Conservation (phyloP, 1,284 basidiomycete genomes). For the Peniophora sp. region DNA sequence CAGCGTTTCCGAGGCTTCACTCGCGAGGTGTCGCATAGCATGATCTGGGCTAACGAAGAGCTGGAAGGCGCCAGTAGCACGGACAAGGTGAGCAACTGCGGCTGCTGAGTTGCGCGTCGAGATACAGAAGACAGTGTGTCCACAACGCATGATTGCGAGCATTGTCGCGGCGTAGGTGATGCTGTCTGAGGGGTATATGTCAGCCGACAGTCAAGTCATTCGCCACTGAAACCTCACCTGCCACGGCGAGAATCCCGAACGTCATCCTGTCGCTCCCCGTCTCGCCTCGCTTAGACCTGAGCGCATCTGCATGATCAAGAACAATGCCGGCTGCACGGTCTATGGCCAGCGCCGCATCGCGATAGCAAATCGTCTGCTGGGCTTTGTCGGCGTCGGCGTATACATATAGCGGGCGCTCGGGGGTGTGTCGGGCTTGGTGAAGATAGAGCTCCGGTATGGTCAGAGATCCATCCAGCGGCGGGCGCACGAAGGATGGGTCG, state of each 20-base stretch:
- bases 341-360: slow-evolving; percentile 16
- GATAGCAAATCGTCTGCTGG: slow-evolving; percentile 13
- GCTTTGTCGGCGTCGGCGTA: slow-evolving; percentile 14
- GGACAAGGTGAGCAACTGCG: slow-evolving; percentile 22
- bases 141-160: slow-evolving; percentile 20
- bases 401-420: slow-evolving; percentile 22
- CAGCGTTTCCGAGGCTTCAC: slow-evolving; percentile 11
- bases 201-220: neutral
- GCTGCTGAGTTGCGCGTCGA: slow-evolving; percentile 23
- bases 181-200: slow-evolving; percentile 11
- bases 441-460: slow-evolving; percentile 22
- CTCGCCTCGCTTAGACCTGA: slow-evolving; percentile 3
- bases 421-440: slow-evolving; percentile 21
- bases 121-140: slow-evolving; percentile 20
- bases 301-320: slow-evolving; percentile 2
- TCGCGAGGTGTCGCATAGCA: slow-evolving; percentile 13
- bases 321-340: slow-evolving; percentile 15
- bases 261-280: slow-evolving; percentile 10
- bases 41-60: slow-evolving; percentile 15
- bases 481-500: neutral
- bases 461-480: slow-evolving; percentile 1
- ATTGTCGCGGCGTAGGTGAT: slow-evolving; percentile 15
- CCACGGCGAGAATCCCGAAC: slow-evolving; percentile 18
- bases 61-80: slow-evolving; percentile 9
- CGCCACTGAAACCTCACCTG: slow-evolving; percentile 10